phyloP scores from a whole-genome alignment of 352 stramenopile genomes.

The Globisporangium mamillatum region DNA sequence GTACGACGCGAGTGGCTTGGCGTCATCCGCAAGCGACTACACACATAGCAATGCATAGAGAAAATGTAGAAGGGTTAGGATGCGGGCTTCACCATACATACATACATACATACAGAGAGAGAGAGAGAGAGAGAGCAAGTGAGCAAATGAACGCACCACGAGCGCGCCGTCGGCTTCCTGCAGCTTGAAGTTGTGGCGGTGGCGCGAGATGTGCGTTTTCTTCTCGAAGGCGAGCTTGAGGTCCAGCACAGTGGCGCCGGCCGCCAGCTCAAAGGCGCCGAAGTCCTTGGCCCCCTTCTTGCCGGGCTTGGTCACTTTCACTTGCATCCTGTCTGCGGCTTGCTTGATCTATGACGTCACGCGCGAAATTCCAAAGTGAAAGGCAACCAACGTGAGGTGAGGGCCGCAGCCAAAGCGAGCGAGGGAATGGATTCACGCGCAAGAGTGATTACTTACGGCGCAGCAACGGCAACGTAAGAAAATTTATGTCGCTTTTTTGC shows the following conservation, averaged over 20 bases:
- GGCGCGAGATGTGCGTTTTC: slow-evolving; percentile 41
- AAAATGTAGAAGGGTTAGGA: background rate
- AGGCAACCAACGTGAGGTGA: background rate
- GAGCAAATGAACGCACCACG: slow-evolving; percentile 11
- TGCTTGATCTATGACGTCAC: slow-evolving; percentile 11
- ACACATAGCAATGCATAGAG: background rate
- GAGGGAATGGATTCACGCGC: background rate
- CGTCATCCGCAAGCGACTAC: slow-evolving; percentile 50
- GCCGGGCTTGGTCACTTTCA: slow-evolving; percentile 58
- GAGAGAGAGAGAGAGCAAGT: background rate
- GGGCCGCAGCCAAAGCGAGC: background rate
- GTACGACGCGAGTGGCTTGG: slow-evolving; percentile 49
- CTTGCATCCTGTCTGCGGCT: slow-evolving; percentile 38
- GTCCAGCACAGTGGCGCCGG: slow-evolving; percentile 36
- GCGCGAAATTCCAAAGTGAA: slow-evolving; percentile 8
- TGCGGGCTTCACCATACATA: background rate
- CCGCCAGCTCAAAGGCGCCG: slow-evolving; percentile 35
- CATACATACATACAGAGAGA: background rate
- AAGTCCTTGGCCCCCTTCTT: slow-evolving; percentile 58
- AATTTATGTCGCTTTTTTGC: too few species aligned
- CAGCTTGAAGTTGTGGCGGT: slow-evolving; percentile 68
- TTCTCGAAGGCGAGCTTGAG: slow-evolving; percentile 67
- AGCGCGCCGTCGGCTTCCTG: slow-evolving; percentile 27
- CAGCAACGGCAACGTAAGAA: too few species aligned
- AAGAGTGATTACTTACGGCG: too few species aligned